Base-by-base conservation (phyloP, 2,329 filamentous ascomycete genomes). In the Cladosporium oxysporum region DNA sequence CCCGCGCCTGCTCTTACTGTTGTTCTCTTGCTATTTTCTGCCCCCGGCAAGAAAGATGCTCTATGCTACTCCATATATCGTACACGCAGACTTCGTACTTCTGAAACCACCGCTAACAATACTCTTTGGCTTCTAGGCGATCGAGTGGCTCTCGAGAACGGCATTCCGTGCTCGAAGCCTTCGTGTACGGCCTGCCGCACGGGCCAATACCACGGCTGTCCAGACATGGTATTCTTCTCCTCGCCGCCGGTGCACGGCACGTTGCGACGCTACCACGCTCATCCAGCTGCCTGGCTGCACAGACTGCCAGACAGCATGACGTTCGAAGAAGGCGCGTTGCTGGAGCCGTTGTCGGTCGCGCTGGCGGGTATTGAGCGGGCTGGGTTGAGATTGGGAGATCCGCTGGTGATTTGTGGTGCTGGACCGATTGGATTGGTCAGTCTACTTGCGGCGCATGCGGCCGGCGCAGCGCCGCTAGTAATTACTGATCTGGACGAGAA, bases 301-400 rank as follows among this genome's bases (percentile, higher is more conserved):
- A 76, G 73, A 35, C 68, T 83, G 0, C 80, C 80, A 0, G 73
- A 73, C n/a, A 70, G 67, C 1, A 70, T 83, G 14, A 74, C 71
- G 6, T 77, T 80, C 47, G 74, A 79, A 35, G 81, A 83, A 62
- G 81, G 79, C 0, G 79, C 79, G 0, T 74, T 85, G 5, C 76
- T 84, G 11, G 83, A 84, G 73, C 83, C 83, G 7, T 72, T 84
- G 11, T 77, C 78, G 18, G 80, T 83, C 3, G 82, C 82, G 2
- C 76, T 84, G 1, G 81, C 83, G 31, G 76, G 78, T 0, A 76
- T 81, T 8, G 74, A 81, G 23, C 75, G 78, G 6, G 76, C 78
- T 1, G 76, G 74, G 1, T 67, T 83, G 2, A 71, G 73, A 26
- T 71, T 81, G 0, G 82, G 81, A 0, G 73, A 81, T 59, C 71